Base-by-base conservation (phyloP, 1,284 basidiomycete genomes). In the Ceratobasidium papillatum region DNA sequence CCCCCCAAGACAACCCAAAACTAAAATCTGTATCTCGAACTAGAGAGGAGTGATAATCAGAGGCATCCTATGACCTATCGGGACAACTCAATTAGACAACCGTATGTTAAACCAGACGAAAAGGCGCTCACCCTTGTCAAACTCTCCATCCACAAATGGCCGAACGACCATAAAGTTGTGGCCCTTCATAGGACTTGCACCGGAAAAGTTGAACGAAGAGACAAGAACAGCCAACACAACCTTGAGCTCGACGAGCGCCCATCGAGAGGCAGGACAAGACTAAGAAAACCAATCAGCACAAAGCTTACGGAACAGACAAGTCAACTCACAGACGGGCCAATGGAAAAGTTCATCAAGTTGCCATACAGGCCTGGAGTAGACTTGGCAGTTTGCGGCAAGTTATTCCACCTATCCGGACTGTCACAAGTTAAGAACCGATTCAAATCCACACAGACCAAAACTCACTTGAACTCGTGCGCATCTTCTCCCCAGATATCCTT, bases 391-490 rank as follows among this genome's bases (percentile, higher is more conserved):
- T 91, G 88, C 0, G 93, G 90, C 0, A 93, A 85, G 76, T 87
- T 84, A 78, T 92, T 87, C 92, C 93, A 94, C 54, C 92, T 84
- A 75, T 94, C 91, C 8, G 92, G 93, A 62, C 93, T 73, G 54
- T 17, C 3, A 27, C 19, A 14, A 36, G n/a, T 25, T 63, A 51
- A 54, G 54, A 2, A 22, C 22, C 56, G 41, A 45, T 8, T 22
- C 19, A 38, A 12, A 27, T 1, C 12, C 3, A 38, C 25, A 7
- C 41, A 36, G 32, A 19, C 9, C 27, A 69, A 22, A n/a, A 73
- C 69, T 38, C 47, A 79, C 78, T 74, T 86, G 81, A 94, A 94
- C 32, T 87, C 83, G 90, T 91, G 92, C 43, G 90, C 91, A 80
- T 91, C 88, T 19, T 87, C 83, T 8, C 92, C 93, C 92, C 93